Evolutionary conservation across 257 asterid genomes (phyloP).

Genomic region (Rubia yunnanensis): DNA sequence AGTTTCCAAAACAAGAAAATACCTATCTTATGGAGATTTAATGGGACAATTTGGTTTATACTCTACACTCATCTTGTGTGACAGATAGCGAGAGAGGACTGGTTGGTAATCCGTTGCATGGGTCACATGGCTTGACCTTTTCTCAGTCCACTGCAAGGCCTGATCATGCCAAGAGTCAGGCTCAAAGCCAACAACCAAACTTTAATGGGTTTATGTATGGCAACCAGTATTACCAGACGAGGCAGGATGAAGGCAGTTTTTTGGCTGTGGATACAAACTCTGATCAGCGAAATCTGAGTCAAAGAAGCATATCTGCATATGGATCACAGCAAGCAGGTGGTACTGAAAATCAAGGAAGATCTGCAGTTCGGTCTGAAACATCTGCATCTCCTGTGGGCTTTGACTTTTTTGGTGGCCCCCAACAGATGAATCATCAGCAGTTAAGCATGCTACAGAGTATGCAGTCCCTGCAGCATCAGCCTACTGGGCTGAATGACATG

Average conservation of each 20-base stretch:
- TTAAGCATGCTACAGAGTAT: constrained; percentile 51
- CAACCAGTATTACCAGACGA: constrained; percentile 46
- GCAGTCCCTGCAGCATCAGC: constrained; percentile 68
- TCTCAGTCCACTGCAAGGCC: constrained; percentile 49
- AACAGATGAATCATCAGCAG: constrained; percentile 69
- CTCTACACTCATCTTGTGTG: constrained; percentile 16
- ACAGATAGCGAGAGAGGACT: constrained; percentile 61
- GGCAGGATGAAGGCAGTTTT: constrained; percentile 60
- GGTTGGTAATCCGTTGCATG: constrained; percentile 41
- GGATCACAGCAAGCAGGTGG: constrained; percentile 53
- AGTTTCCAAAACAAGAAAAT: not conserved
- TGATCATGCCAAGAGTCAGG: constrained; percentile 42
- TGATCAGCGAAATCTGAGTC: constrained; percentile 34
- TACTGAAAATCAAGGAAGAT: constrained; percentile 48
- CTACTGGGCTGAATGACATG: constrained; percentile 51
- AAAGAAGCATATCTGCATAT: constrained; percentile 48
- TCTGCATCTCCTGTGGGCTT: constrained; percentile 58
- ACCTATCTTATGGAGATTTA: not conserved
- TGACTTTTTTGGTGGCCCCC: constrained; percentile 88
- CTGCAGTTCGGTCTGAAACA: constrained; percentile 44
- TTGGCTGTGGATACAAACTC: constrained; percentile 49
- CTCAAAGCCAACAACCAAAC: constrained; percentile 48
- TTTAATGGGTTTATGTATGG: constrained; percentile 55
- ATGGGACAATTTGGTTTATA: not conserved
- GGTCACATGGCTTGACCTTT: constrained; percentile 48